Base-by-base conservation (phyloP, 1,284 basidiomycete genomes). In the Leccinum subspadiceum region DNA sequence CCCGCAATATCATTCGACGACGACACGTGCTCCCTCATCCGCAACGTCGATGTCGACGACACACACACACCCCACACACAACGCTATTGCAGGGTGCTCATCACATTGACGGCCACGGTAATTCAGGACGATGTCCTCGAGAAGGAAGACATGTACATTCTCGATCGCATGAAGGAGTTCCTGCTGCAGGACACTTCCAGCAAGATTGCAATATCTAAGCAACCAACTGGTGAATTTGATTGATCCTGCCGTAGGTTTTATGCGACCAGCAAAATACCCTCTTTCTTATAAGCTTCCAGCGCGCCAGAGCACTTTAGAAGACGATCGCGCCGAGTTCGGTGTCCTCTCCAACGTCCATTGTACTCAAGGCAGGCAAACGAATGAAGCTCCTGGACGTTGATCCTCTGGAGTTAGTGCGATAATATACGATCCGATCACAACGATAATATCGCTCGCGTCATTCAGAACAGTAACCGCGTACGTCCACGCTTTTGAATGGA, bases 391-490 rank as follows among this genome's bases (percentile, higher is more conserved):
- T 89, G n/a, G 94, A 96, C 64, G 85, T 97, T 53, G 94, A 99
- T 67, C 82, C 96, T 1, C 75, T 96, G 33, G 97, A 99, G 75
- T 75, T 99, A 17, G 96, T 95, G 0, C 84, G 97, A 44, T 97
- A 99, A 73, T 78, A 99, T 57, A 98, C 97, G 1, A 86, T 98
- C 84, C 1, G 87, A 92, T 37, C 84, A 87, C 62, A 80, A 84
- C 59, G 92, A 91, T 68, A 93, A 91, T 65, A 95, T 99, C 66
- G 90, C 93, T 58, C 85, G 87, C 39, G 90, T 96, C 65, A 98
- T 97, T 69, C 93, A 93, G 63, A 88, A 94, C 53, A 94, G 91
- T 66, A 99, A 98, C 73, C 84, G 92, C 75, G 92, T 93, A 64
- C n/a, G 84, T 74, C 29, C 12, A 44, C 7, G 4, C 26, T 15